Base-by-base conservation (phyloP, 768 basidiomycete genomes). In the Paxillus rubicundulus region DNA sequence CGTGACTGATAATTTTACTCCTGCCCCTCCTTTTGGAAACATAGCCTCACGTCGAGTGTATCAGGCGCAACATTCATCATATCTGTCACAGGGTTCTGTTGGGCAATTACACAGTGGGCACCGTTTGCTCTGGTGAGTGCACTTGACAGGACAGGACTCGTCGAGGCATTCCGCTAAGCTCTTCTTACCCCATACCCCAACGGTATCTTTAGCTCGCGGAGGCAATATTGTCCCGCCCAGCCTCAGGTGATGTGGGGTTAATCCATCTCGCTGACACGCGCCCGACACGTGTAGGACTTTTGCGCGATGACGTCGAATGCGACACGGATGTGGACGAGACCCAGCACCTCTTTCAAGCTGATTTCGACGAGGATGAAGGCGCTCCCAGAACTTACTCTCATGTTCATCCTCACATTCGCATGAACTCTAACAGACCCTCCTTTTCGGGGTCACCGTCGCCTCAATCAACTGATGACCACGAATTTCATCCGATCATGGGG, bases 91-190 rank as follows among this genome's bases (percentile, higher is more conserved):
- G 96, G 96, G 0, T 87, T 97, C 60, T 87, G 89, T n/a, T 97
- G 89, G 91, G 92, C 93, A 5, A 78, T 98, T 47, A 82, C 86
- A 1, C 87, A 88, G 69, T 98, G 95, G 96, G 92, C 86, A 3
- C 95, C 95, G 3, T 96, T 92, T 70, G 84, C 92, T 0, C 69
- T 98, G 63, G 92, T 95, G 57, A 43, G 83, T 72, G 16, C 27
- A 27, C 30, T 20, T 20, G 18, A 50, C 48, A 42, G 12, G 18
- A 50, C 48, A 42, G 12, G 28, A 27, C 13, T 27, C 38, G 32
- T 43, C n/a, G 41, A 40, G 21, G 20, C 6, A 33, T 32, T 36
- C 37, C 34, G n/a, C 14, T 30, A 9, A 20, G 13, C 27, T 18
- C 12, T 37, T 45, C 54, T 57, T 58, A 63, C 61, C 56, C 55